Base-by-base conservation (phyloP, 2,329 filamentous ascomycete genomes). In the Colletotrichum sublineola region DNA sequence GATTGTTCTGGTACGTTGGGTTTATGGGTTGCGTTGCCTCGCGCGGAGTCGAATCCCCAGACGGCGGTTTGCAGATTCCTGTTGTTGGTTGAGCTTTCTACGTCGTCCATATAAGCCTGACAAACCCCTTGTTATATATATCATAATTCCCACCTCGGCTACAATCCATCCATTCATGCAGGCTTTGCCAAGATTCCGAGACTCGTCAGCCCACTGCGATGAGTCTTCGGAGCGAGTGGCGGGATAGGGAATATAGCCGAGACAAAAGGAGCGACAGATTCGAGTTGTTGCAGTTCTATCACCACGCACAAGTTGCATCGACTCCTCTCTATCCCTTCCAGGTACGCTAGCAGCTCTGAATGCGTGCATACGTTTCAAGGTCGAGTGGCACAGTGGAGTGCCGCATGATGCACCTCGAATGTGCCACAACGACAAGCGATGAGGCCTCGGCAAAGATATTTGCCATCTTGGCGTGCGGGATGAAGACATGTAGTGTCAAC, bases 91-190 rank as follows among this genome's bases (percentile, higher is more conserved):
- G 2, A 20, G 18, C 5, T 53, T 29, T 42, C 20, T 24, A 40
- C 29, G 18, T n/a, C 57, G 20, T 36, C 14, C 8, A 12, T 52
- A 5, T 7, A 33, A 52, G 33, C 61, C 24, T 53, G 52, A 58
- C 36, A 61, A 58, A 69, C 50, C 9, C 31, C 18, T 38, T n/a
- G 20, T 20, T 11, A 38, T 69, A 64, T 65, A 53, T 50, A 7
- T 50, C 7, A 44, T 44, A 20, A 42, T n/a, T 11, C 56, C 36
- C 6, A n/a, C 48, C 46, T 36, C 40, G 48, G 62, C 33, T 29
- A 42, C 29, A 12, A 18, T 20, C 15, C 14, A 1, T 20, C 18
- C 52, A 40, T 42, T 42, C 42, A n/a, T 4, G 12, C 20, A 33
- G 52, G 63, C 42, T 15, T 44, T 57, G n/a, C 40, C 50, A 57